phyloP scores from a whole-genome alignment of 1,284 basidiomycete species.

The Exobasidium cylindrosporum region DNA sequence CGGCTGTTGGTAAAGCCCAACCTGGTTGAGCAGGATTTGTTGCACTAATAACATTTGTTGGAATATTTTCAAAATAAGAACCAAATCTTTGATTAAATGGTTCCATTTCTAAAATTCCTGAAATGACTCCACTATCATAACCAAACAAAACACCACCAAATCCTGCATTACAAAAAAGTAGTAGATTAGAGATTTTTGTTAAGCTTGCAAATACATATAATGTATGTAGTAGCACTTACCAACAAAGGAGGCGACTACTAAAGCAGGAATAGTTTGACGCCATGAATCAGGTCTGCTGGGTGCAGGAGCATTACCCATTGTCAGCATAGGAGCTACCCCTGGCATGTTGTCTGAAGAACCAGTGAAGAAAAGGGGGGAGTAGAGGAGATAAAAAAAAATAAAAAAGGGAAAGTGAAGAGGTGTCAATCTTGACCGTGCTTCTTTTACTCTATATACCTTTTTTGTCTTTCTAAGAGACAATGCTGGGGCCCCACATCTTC shows the following conservation, averaged over 20 bases:
- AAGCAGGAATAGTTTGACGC: slow-evolving; percentile 34
- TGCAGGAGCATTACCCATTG: slow-evolving; percentile 22
- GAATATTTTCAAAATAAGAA: background rate
- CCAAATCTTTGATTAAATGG: background rate
- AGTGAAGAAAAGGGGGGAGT: too few relatives aligned
- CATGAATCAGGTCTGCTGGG: slow-evolving; percentile 33
- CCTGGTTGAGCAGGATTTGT: slow-evolving; percentile 16
- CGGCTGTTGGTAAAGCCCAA: slow-evolving; percentile 2
- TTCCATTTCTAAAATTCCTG: slow-evolving; percentile 3
- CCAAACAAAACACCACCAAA: slow-evolving; percentile 80
- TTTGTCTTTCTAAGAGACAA: too few relatives aligned
- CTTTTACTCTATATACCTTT: too few relatives aligned
- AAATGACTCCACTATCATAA: slow-evolving; percentile 18
- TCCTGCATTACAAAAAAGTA: too few relatives aligned
- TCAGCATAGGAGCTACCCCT: background rate
- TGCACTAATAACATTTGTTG: slow-evolving; percentile 8
- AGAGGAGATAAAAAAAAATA: too few relatives aligned
- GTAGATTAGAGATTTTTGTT: too few relatives aligned
- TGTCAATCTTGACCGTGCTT: too few relatives aligned
- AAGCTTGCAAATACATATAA: too few relatives aligned
- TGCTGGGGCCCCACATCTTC: too few relatives aligned
- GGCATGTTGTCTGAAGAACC: background rate
- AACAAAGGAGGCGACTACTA: slow-evolving; percentile 64
- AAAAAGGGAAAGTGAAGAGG: too few relatives aligned
- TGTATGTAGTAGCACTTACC: too few relatives aligned